A percentile compares a stretch with the other conserved stretches of the same genome.
Conservation (phyloP, 2,329 filamentous ascomycete genomes). For the Biscogniauxia sp. region DNA sequence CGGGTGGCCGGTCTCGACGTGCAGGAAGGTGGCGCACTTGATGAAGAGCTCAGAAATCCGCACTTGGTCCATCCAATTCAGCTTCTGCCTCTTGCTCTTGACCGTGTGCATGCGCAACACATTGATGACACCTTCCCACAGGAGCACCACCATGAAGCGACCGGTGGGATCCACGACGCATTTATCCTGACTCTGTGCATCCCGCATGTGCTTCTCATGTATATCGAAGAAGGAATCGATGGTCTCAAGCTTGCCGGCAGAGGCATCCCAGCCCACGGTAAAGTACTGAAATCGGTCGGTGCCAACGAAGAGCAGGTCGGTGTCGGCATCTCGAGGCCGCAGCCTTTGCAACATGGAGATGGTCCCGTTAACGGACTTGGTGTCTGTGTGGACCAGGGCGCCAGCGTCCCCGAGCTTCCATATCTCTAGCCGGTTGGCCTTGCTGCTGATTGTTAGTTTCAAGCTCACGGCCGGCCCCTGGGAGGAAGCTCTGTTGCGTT, state of each 20-base stretch:
- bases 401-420: conserved; percentile 70
- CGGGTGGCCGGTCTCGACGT: conserved; percentile 57
- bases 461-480: conserved; percentile 1
- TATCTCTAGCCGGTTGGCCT: conserved; percentile 82
- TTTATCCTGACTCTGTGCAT: conserved; percentile 78
- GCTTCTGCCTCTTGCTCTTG: conserved; percentile 42
- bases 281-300: conserved; percentile 92
- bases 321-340: conserved; percentile 68
- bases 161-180: conserved; percentile 82
- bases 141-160: conserved; percentile 54
- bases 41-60: conserved; percentile 59
- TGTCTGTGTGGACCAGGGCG: conserved; percentile 52
- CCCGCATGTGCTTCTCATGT: conserved; percentile 62
- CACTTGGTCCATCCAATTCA: conserved; percentile 53
- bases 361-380: conserved; percentile 77
- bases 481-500: background rate
- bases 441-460: conserved; percentile 51
- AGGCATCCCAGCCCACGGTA: conserved; percentile 76
- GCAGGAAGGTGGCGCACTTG: conserved; percentile 55
- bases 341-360: conserved; percentile 83
- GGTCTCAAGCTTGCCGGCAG: conserved; percentile 49
- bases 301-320: conserved; percentile 87
- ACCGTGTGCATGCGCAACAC: conserved; percentile 50
- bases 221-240: conserved; percentile 51
- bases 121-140: conserved; percentile 60